A percentile compares a stretch with the other conserved stretches of the same genome.
These are phyloP conservation scores for Fistulinella staudtii DNA, from an alignment of 1,284 basidiomycete species.

Conservation along the genomic window DNA sequence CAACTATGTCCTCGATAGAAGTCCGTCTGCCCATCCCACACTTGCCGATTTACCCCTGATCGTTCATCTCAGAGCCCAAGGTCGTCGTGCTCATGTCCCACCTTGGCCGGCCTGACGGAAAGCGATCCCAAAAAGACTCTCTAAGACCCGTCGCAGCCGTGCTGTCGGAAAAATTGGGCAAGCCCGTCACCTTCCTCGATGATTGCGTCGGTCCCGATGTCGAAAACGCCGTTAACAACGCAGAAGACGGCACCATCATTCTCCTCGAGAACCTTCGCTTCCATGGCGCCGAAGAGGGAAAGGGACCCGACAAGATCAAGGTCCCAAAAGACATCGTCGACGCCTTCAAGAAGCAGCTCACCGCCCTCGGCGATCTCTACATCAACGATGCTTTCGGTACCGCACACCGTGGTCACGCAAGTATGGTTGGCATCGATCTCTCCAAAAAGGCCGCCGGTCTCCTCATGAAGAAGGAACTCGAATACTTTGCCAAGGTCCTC, in stretches of 20 bases:
- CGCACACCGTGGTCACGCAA: slow-evolving; percentile 96
- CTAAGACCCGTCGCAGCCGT: slow-evolving; percentile 82
- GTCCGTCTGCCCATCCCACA: slow-evolving; percentile 37
- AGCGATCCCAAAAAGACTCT: slow-evolving; percentile 86
- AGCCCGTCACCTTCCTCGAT: slow-evolving; percentile 76
- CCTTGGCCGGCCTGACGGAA: slow-evolving; percentile 95
- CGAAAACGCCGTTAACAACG: slow-evolving; percentile 73
- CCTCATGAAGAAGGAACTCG: slow-evolving; percentile 98
- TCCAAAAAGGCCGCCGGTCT: slow-evolving; percentile 94
- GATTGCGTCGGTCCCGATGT: slow-evolving; percentile 88
- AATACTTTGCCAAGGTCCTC: slow-evolving; percentile 97
- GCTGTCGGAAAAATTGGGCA: slow-evolving; percentile 42
- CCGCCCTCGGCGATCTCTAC: slow-evolving; percentile 93
- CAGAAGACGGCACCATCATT: slow-evolving; percentile 77
- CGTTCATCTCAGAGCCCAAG: slow-evolving; percentile 62
- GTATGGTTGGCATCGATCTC: slow-evolving; percentile 96
- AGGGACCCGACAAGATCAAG: slow-evolving; percentile 82
- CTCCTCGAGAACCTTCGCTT: slow-evolving; percentile 97
- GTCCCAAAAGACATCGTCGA: slow-evolving; percentile 70
- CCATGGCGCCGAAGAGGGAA: slow-evolving; percentile 98
- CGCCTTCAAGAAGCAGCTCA: slow-evolving; percentile 60
- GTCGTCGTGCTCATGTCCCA: slow-evolving; percentile 96
- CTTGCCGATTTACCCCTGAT: neutral
- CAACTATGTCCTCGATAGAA: slow-evolving; percentile 88
- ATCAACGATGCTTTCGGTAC: slow-evolving; percentile 99